Evolutionary conservation across 768 basidiomycete species (phyloP), one percentile per base, ranked within the genome.

Genomic region (Punctularia strigosozonata): DNA sequence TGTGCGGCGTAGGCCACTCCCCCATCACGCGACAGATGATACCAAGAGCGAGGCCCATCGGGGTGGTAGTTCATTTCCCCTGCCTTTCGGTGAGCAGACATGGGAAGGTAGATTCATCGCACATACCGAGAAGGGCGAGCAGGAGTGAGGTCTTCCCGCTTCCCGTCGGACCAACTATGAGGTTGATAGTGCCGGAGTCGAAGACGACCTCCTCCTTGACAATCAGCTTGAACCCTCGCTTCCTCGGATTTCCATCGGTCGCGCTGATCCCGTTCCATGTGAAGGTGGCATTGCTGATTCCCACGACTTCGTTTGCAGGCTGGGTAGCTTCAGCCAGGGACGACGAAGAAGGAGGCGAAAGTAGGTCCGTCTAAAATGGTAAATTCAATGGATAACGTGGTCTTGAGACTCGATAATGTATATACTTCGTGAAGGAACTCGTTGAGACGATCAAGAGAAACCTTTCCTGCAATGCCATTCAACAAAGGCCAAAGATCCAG

Each of bases 151-250:
- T 46, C 32, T 46, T 46, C 4, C 46, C 46, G 15, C 30, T 31
- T 4, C 44, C 46, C 30, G 46, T 46, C 12, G 46, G 46, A 19
- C 46, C 46, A 21, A 44, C 40, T 38, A 46, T 40, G 17, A 50
- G 36, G 26, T 50, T 50, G 25, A 50, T 28, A 5, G 26, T 32
- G 6, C 40, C 42, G n/a, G 24, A 48, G n/a, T 37, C 38, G 45
- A 50, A 50, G 14, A 40, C 31, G 14, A 50, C 24, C 4, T 48
- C 43, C 19, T 41, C 48, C 13, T 49, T 43, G 28, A 49, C 31
- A 10, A 10, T 30, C 10, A 30, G 28, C 15, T 15, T 30, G 28
- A 30, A 30, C 10, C 28, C 15, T 15, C 28, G 10, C 28, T 30
- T 30, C 10, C 10, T 30, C 10, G 28, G 28, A 15, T 10, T 30